Percentiles rank a stretch among this genome's conserved stretches.
Evolutionary conservation across 2,329 filamentous ascomycete species (phyloP).

Genomic region (Zelopaecilomyces penicillatus): DNA sequence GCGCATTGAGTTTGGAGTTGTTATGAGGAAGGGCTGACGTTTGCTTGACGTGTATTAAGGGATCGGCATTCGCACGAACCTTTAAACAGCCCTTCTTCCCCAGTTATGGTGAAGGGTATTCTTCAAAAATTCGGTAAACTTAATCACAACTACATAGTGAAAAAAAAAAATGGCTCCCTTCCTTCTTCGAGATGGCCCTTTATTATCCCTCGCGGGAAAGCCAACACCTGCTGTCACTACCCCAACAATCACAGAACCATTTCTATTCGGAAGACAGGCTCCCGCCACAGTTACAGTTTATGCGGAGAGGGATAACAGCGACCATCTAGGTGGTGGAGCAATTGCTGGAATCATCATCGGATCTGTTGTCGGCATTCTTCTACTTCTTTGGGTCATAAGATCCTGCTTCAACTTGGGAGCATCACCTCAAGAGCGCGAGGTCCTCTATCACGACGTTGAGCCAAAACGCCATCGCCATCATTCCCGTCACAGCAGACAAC

Average conservation of each 20-base stretch:
- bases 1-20: no score
- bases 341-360: slow-evolving; percentile 46
- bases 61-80: no score
- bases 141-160: no score
- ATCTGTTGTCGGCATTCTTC: slow-evolving; percentile 35
- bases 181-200: not conserved
- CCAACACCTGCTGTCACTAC: not conserved
- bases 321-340: slow-evolving; percentile 34
- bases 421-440: slow-evolving; percentile 24
- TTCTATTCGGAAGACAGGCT: not conserved
- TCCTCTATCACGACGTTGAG: slow-evolving; percentile 23
- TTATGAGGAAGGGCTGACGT: no score
- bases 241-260: not conserved
- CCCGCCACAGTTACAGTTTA: slow-evolving; percentile 19
- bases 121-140: no score
- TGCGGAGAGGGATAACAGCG: slow-evolving; percentile 11
- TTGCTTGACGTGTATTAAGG: no score
- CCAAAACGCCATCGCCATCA: slow-evolving; percentile 16
- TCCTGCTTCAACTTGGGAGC: slow-evolving; percentile 35
- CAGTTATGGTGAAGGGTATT: no score
- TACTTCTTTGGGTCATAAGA: slow-evolving; percentile 38
- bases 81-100: no score
- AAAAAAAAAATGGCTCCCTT: not conserved
- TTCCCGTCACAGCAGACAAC: slow-evolving; percentile 12
- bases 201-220: not conserved